Conservation (phyloP, 306 rosid species). For the Arachis hypogaea region DNA sequence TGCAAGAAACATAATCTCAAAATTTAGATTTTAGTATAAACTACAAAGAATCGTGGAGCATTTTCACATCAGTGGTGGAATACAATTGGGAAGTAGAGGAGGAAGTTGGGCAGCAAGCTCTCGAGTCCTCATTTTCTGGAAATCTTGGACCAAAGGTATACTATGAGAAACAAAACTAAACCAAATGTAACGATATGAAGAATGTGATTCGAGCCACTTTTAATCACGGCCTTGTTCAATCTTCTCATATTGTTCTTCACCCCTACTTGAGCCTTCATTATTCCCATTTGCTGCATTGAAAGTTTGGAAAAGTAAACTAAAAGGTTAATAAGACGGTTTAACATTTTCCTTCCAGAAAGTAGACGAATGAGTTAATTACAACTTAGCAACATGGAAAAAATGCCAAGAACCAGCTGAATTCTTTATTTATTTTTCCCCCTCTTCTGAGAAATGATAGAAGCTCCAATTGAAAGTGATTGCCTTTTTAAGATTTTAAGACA, state of each 20-base stretch:
- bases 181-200: conserved; percentile 81
- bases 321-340: conserved; percentile 28
- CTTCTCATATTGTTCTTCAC: conserved; percentile 88
- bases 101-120: conserved; percentile 11
- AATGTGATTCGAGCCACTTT: conserved; percentile 74
- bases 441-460: too few relatives aligned
- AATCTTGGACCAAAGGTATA: conserved; percentile 78
- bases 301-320: conserved; percentile 32
- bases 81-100: conserved; percentile 15
- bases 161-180: conserved; percentile 61
- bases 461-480: too few relatives aligned
- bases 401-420: conserved; percentile 1
- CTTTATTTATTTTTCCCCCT: too few relatives aligned
- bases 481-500: too few relatives aligned
- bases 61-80: not conserved
- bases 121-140: conserved; percentile 57
- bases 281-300: conserved; percentile 67
- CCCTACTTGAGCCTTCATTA: conserved; percentile 89
- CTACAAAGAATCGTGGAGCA: conserved; percentile 9
- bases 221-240: conserved; percentile 83
- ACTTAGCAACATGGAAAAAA: conserved; percentile 11
- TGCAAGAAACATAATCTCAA: conserved; percentile 5
- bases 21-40: conserved; percentile 8
- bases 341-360: conserved; percentile 7
- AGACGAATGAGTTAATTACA: not conserved